phyloP scores from a whole-genome alignment of 78 protist species.

The Diacronema lutheri region DNA sequence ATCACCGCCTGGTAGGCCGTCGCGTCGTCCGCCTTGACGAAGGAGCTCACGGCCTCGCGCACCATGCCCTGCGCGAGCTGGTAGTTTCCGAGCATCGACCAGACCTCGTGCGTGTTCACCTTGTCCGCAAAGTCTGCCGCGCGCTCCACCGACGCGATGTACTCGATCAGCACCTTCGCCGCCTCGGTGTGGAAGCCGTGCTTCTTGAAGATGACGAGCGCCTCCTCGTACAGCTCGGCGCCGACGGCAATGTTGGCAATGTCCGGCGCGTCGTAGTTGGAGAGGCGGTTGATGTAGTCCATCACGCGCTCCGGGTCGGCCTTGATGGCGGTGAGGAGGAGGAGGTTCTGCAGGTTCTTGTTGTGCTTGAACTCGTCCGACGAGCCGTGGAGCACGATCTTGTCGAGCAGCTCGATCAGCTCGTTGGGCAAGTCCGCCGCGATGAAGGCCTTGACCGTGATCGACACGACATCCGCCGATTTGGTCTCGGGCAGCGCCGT shows the following conservation, averaged over 20 bases:
- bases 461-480: constrained; percentile 88
- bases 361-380: constrained; percentile 81
- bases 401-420: constrained; percentile 98
- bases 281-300: constrained; percentile 93
- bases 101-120: constrained; percentile 79
- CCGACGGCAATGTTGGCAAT: constrained; percentile 92
- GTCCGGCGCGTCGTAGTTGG: constrained; percentile 94
- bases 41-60: constrained; percentile 73
- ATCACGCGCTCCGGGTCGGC: constrained; percentile 88
- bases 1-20: constrained; percentile 42
- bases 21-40: constrained; percentile 86
- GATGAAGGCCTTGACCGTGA: constrained; percentile 98
- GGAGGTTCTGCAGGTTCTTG: constrained; percentile 95
- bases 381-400: constrained; percentile 88
- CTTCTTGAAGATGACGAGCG: constrained; percentile 81
- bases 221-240: constrained; percentile 94
- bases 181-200: constrained; percentile 10
- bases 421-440: constrained; percentile 95
- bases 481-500: constrained; percentile 92
- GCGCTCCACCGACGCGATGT: constrained; percentile 81
- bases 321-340: constrained; percentile 97
- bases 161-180: constrained; percentile 80
- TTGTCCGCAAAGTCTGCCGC: constrained; percentile 95
- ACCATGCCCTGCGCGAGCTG: constrained; percentile 80
- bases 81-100: constrained; percentile 87